These are phyloP conservation scores for Skeletonema grethae DNA, from an alignment of 108 stramenopile genomes.

Conservation along the genomic window DNA sequence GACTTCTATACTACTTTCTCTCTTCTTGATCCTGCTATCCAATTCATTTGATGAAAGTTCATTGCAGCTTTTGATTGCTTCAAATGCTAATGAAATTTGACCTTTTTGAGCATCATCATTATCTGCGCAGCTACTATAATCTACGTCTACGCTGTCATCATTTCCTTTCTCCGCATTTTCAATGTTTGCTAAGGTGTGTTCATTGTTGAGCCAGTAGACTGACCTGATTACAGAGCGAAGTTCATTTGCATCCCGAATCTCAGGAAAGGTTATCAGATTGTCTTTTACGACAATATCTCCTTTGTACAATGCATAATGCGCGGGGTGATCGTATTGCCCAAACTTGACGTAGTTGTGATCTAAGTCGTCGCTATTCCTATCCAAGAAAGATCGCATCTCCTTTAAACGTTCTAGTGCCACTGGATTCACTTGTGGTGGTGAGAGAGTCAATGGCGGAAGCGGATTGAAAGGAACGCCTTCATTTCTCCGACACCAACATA, in stretches of 20 bases:
- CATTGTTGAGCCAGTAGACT: constrained; percentile 69
- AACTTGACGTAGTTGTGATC: not conserved
- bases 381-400: constrained; percentile 35
- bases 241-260: constrained; percentile 53
- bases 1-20: constrained; percentile 25
- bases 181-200: constrained; percentile 15
- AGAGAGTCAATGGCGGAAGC: constrained; percentile 67
- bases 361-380: constrained; percentile 20
- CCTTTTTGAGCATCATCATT: constrained; percentile 32
- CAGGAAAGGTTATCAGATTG: constrained; percentile 52
- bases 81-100: constrained; percentile 69
- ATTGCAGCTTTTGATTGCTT: constrained; percentile 73
- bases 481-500: constrained; percentile 65
- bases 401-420: constrained; percentile 31
- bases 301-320: constrained; percentile 45
- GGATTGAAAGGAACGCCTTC: constrained; percentile 60
- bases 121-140: not conserved
- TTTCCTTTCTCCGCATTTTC: not conserved
- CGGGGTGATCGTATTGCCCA: constrained; percentile 29
- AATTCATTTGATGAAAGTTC: constrained; percentile 56
- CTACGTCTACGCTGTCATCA: not conserved
- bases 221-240: constrained; percentile 56
- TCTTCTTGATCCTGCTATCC: constrained; percentile 28
- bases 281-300: constrained; percentile 44
- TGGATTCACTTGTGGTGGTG: constrained; percentile 57